These are phyloP conservation scores for Macroventuria anomochaeta DNA, from an alignment of 2,329 filamentous ascomycete species.

Conservation along the genomic window DNA sequence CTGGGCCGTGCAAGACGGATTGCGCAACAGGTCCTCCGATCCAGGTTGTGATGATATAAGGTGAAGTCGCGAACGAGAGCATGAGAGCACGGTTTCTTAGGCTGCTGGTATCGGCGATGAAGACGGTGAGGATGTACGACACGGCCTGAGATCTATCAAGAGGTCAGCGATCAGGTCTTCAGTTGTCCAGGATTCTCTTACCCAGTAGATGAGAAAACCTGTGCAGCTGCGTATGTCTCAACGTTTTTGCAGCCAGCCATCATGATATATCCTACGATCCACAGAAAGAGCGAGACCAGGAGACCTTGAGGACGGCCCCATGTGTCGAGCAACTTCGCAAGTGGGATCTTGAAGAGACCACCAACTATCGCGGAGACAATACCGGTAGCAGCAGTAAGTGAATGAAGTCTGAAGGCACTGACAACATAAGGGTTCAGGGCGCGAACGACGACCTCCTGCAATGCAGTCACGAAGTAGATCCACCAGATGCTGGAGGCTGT, in stretches of 20 bases:
- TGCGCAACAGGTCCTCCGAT: slow-evolving; percentile 64
- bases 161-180: neutral
- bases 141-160: slow-evolving; percentile 19
- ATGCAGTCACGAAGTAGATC: slow-evolving; percentile 56
- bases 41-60: slow-evolving; percentile 71
- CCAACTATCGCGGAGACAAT: slow-evolving; percentile 44
- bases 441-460: slow-evolving; percentile 51
- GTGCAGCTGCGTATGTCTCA: slow-evolving; percentile 65
- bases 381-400: slow-evolving; percentile 41
- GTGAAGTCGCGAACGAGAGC: slow-evolving; percentile 66
- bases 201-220: slow-evolving; percentile 70
- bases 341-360: slow-evolving; percentile 44
- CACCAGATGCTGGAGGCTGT: slow-evolving; percentile 50
- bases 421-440: slow-evolving; percentile 50
- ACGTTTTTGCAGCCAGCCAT: slow-evolving; percentile 68
- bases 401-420: slow-evolving; percentile 38
- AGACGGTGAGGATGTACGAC: slow-evolving; percentile 64
- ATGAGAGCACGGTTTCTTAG: slow-evolving; percentile 68
- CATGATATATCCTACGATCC: slow-evolving; percentile 59
- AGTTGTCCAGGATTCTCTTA: slow-evolving; percentile 55
- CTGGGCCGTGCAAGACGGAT: slow-evolving; percentile 59
- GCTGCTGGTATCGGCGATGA: slow-evolving; percentile 70
- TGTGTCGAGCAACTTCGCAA: slow-evolving; percentile 49
- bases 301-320: slow-evolving; percentile 47
- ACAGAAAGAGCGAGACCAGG: slow-evolving; percentile 33